Evolutionary conservation across 352 stramenopile genomes (phyloP), one percentile per base, ranked within the genome.

Genomic region (Phytophthora sp.): DNA sequence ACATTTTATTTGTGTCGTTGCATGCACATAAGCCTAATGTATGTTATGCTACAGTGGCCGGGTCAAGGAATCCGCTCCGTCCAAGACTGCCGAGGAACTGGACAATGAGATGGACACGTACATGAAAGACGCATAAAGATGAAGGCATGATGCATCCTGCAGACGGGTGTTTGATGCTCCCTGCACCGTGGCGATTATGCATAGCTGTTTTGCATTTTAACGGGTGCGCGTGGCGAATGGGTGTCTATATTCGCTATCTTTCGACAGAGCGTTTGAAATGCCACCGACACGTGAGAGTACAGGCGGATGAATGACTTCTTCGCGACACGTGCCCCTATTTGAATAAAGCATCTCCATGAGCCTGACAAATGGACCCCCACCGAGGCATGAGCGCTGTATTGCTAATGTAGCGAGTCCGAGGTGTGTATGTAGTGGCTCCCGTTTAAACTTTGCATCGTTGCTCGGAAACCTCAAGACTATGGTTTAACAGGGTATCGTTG

Each of bases 21-120:
- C 8, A 18, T 26, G 54, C 18, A 54, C 33, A 16, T 61, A 52
- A 60, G 47, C 4, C 7, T 59, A 31, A 18, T 60, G 21, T 39
- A 39, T 46, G 38, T 23, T 52, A 31, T 60, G 26, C 38, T 46
- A 27, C 6, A 68, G 57, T 52, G 69, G 72, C 29, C 79, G 81
- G 67, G 74, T 66, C 35, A 77, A 66, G 39, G 71, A 78, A 30
- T 33, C 47, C 11, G 69, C 67, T 55, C 63, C 69, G 20, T 68
- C 79, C 27, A 89, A 88, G 69, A 79, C 75, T 31, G 61, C 61
- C 11, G 74, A 84, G 52, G 85, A 94, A 3, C 63, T 94, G 65
- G 83, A 94, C 73, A 90, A 92, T 60, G 85, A 94, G 72, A 94
- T 94, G 86, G 86, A 94, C 65, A 90, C 83, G 49, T 94, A 94